Evolutionary conservation across 306 rosid genomes (phyloP), one percentile per base, ranked within the genome.

Genomic region (Abrus pulchellus): DNA sequence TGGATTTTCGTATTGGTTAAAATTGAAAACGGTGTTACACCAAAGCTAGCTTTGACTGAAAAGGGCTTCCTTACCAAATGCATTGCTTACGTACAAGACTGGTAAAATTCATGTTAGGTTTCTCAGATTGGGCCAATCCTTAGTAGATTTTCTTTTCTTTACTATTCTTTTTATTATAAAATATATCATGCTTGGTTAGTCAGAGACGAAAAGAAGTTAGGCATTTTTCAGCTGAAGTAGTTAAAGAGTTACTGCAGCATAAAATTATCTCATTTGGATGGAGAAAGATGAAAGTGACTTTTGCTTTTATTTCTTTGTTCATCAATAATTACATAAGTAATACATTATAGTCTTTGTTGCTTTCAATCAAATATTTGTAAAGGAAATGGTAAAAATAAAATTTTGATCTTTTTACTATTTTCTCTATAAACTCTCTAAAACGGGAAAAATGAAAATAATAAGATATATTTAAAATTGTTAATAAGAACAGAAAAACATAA

Each of bases 21-120:
- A 66, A 43, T 30, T 13, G 47, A 70, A 29, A 50, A 71, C 20
- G 41, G 32, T 69, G 40, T 75, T 32, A 28, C 60, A 30, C 32
- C 38, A 55, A 77, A 49, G 29, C 28, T 40, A 63, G 29, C 44
- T 12, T 66, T 82, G 72, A 56, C 50, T n/a, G 10, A 74, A 65
- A 52, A 14, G 34, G 71, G 8, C n/a, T 2, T 69, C 13, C 59
- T 62, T 28, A 48, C 60, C 85, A 77, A 76, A 57, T 49, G 59
- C 67, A 66, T 68, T 48, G 30, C 68, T 68, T 68, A 30, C 36
- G 14, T 61, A 44, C 60, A 59, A 52, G 56, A 52, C 49, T 41
- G 7, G 38, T 43, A 62, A 53, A 62, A n/a, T 66, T 30, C 34
- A 67, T 29, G 81, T 79, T 83, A 73, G 83, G 77, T 72, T 83